A percentile compares a stretch with the other conserved stretches of the same genome.
phyloP scores from a whole-genome alignment of 345 rosid species.

The Raphanus raphanistrum region DNA sequence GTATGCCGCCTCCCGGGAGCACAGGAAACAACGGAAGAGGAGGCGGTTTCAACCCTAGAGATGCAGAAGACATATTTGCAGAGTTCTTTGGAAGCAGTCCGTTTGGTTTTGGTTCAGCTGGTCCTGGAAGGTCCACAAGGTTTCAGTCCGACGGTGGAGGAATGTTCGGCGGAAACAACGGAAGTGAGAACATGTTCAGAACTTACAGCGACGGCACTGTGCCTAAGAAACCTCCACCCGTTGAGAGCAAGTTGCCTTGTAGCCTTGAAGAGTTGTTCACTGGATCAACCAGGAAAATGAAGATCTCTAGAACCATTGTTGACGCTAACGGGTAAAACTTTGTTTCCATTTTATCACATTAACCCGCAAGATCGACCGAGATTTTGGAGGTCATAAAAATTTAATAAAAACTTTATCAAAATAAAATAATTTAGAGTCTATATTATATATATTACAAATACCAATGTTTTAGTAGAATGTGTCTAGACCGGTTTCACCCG shows the following conservation, averaged over 20 bases:
- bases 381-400: not conserved
- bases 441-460: too few species aligned
- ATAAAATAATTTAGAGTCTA: too few species aligned
- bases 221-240: slow-evolving; percentile 79
- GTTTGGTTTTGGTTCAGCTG: slow-evolving; percentile 72
- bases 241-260: slow-evolving; percentile 91
- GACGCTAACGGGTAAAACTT: slow-evolving; percentile 63
- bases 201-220: slow-evolving; percentile 56
- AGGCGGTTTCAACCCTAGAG: slow-evolving; percentile 83
- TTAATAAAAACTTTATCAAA: not conserved
- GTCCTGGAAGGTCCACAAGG: slow-evolving; percentile 65
- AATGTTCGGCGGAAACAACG: slow-evolving; percentile 48
- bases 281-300: slow-evolving; percentile 97
- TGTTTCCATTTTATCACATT: not conserved
- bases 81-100: slow-evolving; percentile 96
- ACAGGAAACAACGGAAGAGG: slow-evolving; percentile 51
- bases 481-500: too few species aligned
- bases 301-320: slow-evolving; percentile 85
- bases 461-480: too few species aligned
- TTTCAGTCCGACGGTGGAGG: slow-evolving; percentile 80
- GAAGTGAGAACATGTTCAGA: slow-evolving; percentile 56
- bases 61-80: slow-evolving; percentile 94
- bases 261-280: slow-evolving; percentile 81
- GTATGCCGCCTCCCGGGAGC: slow-evolving; percentile 63
- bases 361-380: not conserved